Conservation (phyloP, 108 stramenopile genomes). For the Fragilariopsis cylindrus region DNA sequence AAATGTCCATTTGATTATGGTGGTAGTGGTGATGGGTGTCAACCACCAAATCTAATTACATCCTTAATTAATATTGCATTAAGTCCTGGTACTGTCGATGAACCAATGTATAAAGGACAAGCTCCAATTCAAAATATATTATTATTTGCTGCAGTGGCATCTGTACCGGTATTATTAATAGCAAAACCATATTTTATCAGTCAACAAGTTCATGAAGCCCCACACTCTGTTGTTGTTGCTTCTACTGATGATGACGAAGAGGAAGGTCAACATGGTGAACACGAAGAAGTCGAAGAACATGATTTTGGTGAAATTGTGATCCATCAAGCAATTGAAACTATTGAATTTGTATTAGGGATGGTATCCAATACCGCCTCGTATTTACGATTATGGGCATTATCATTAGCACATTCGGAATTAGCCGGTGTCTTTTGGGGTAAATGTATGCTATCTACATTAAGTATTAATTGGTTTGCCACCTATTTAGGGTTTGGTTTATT, state of each 20-base stretch:
- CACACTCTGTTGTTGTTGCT: constrained; percentile 31
- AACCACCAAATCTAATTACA: constrained; percentile 97
- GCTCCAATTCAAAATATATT: constrained; percentile 84
- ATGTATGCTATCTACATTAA: constrained; percentile 91
- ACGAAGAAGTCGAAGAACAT: constrained; percentile 85
- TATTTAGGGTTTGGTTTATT: constrained; percentile 95
- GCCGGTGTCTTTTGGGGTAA: constrained; percentile 98
- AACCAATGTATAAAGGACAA: constrained; percentile 94
- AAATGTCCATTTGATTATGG: constrained; percentile 92
- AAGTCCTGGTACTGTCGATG: constrained; percentile 89
- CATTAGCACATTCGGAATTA: constrained; percentile 97
- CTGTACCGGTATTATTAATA: constrained; percentile 91
- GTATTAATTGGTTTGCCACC: constrained; percentile 87
- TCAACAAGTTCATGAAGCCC: constrained; percentile 45
- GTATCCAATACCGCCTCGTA: constrained; percentile 99
- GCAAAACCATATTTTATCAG: constrained; percentile 91
- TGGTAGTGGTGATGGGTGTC: constrained; percentile 93
- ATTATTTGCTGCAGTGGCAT: constrained; percentile 84
- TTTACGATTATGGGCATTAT: constrained; percentile 98
- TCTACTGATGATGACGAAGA: constrained; percentile 32
- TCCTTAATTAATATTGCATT: constrained; percentile 97
- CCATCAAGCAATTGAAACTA: constrained; percentile 98
- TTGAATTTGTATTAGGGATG: constrained; percentile 99
- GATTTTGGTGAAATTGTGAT: constrained; percentile 92
- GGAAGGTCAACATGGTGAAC: constrained; percentile 34